Evolutionary conservation across 2,329 filamentous ascomycete genomes (phyloP).

Genomic region (Verticillium isaacii): DNA sequence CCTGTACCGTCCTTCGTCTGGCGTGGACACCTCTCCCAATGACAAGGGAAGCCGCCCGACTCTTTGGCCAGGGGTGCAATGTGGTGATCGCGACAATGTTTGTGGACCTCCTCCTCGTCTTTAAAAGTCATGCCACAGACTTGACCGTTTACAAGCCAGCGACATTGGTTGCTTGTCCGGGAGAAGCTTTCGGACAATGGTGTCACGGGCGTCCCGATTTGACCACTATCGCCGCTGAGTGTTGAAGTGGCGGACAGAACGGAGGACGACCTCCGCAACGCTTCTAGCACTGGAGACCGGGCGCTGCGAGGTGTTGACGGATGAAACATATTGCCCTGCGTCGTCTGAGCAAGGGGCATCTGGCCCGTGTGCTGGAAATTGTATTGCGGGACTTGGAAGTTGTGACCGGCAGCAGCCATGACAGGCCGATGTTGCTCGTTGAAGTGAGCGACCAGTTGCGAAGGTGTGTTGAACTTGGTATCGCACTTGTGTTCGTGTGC

Average conservation of each 20-base stretch:
- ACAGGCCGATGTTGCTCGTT: neutral
- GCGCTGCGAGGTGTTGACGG: no score
- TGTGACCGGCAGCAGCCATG: neutral
- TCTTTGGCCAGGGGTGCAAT: conserved; percentile 39
- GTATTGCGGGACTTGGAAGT: neutral
- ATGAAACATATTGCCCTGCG: neutral
- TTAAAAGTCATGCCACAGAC: conserved; percentile 31
- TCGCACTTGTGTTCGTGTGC: neutral
- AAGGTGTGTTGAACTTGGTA: neutral
- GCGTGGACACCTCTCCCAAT: conserved; percentile 52
- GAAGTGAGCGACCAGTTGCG: neutral
- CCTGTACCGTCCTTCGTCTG: conserved; percentile 20
- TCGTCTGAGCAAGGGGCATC: neutral
- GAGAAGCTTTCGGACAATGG: neutral
- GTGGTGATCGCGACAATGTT: conserved; percentile 49
- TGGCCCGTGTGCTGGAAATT: neutral
- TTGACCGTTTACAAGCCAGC: conserved; percentile 11
- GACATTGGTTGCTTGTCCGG: conserved; percentile 29
- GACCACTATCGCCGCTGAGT: neutral
- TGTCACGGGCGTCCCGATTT: neutral
- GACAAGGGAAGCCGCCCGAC: conserved; percentile 44
- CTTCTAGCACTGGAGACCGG: neutral
- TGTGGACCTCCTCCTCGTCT: conserved; percentile 45
- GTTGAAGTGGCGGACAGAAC: neutral
- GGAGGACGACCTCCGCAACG: neutral